Evolutionary conservation across 2,329 filamentous ascomycete species (phyloP), one percentile per base, ranked within the genome.

Genomic region (Cytospora paraplurivora): DNA sequence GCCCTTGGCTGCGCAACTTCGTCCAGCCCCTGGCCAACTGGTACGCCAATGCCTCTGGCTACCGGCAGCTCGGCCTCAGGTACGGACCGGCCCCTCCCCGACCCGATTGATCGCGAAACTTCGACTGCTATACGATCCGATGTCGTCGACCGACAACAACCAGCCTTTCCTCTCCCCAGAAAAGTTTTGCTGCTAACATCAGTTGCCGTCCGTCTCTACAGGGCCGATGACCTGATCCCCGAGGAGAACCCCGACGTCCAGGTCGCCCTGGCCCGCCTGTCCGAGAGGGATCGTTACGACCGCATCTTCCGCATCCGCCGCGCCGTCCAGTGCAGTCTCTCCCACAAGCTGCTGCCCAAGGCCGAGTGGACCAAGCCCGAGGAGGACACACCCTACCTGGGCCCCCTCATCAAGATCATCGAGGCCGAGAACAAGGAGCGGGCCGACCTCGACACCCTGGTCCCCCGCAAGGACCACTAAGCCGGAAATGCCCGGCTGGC

Each of bases 261-360:
- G 79, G 85, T 89, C 72, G 95, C 95, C 68, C 86, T 99, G 74
- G 91, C 91, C 85, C 92, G 95, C 77, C 90, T 99, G 67, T 87
- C 91, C 64, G 85, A 92, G 73, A 92, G 96, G 84, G 92, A 95
- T 77, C 85, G 89, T 73, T 98, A 98, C 82, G 95, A 99, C 83
- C 94, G 95, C 77, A 88, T 98, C 77, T 99, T 93, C 89, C 93
- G 95, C 75, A 87, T 99, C 79, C 92, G 95, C 82, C 89, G 95
- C 80, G 94, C 95, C 73, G 88, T 96, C 81, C 95, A 99, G 81
- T 82, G 80, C 77, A 85, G 82, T 72, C 77, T 86, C 74, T 77
- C 82, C 72, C 86, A 88, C 77, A 86, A 87, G 80, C 78, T 88
- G 67, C 81, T 89, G 62, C 84, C 86, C 75, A 84, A 83, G 79